Conservation (phyloP, 345 rosid species). For the Lepidium africanum region DNA sequence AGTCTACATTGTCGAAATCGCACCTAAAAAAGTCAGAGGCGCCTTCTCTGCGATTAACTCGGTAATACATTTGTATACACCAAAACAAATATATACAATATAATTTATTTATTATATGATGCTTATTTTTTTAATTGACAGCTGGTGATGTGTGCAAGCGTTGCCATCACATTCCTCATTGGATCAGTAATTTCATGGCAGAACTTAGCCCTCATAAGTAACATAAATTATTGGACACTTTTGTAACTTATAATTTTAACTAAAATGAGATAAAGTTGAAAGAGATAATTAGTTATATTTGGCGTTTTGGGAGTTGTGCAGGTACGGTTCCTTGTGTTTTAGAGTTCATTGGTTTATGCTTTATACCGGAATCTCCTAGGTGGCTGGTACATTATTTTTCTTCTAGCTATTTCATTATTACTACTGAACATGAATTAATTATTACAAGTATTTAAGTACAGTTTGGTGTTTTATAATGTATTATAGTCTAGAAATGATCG, state of each 20-base stretch:
- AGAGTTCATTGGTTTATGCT: slow-evolving; percentile 17
- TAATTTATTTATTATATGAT: no score
- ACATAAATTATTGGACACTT: neutral
- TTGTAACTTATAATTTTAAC: slow-evolving; percentile 24
- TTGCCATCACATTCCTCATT: slow-evolving; percentile 49
- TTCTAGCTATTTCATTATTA: slow-evolving; percentile 18
- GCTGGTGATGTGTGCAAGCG: slow-evolving; percentile 77
- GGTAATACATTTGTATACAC: neutral
- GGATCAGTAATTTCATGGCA: slow-evolving; percentile 68
- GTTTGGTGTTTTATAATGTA: neutral
- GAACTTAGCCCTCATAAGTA: slow-evolving; percentile 62
- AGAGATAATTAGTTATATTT: slow-evolving; percentile 30
- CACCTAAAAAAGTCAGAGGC: slow-evolving; percentile 71
- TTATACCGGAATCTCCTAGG: slow-evolving; percentile 39
- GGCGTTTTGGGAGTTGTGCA: slow-evolving; percentile 38
- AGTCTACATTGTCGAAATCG: slow-evolving; percentile 74
- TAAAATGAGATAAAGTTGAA: slow-evolving; percentile 38
- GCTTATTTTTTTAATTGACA: slow-evolving; percentile 3
- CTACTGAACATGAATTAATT: neutral
- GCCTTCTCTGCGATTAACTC: slow-evolving; percentile 55
- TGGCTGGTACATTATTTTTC: slow-evolving; percentile 51
- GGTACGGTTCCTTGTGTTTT: slow-evolving; percentile 40
- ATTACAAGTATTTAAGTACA: neutral
- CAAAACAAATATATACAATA: no score
- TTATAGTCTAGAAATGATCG: slow-evolving; percentile 45